A percentile compares a stretch with the other conserved stretches of the same genome.
Conservation (phyloP, 1,139 yeast genomes). For the Hyphopichia burtonii region DNA sequence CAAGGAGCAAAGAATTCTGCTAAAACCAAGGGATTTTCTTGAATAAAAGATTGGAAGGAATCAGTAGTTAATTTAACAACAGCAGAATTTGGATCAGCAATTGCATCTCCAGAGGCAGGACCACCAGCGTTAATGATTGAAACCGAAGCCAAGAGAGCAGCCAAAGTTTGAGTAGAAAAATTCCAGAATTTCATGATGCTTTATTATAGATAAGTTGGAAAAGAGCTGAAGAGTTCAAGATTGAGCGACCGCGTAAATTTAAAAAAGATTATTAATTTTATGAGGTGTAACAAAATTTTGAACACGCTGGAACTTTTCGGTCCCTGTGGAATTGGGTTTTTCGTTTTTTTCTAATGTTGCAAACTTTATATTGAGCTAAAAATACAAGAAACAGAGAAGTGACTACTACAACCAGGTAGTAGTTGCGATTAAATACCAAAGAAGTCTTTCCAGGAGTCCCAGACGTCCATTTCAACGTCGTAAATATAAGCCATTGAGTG, state of each 20-base stretch:
- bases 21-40: slow-evolving; percentile 73
- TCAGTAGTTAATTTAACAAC: slow-evolving; percentile 74
- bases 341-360: background rate
- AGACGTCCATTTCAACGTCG: slow-evolving; percentile 48
- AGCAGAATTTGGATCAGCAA: slow-evolving; percentile 80
- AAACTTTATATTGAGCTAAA: too few relatives aligned
- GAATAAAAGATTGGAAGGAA: slow-evolving; percentile 61
- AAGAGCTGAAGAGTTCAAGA: background rate
- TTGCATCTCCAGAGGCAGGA: slow-evolving; percentile 56
- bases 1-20: slow-evolving; percentile 99
- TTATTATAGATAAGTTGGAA: background rate
- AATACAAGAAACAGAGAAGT: too few relatives aligned
- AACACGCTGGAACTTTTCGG: slow-evolving; percentile 1
- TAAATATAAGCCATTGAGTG: slow-evolving; percentile 74
- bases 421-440: slow-evolving; percentile 27
- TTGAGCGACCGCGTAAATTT: background rate
- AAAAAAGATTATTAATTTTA: background rate
- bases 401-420: background rate
- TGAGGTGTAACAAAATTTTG: background rate
- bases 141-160: slow-evolving; percentile 39
- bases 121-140: slow-evolving; percentile 36
- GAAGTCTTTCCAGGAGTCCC: slow-evolving; percentile 45
- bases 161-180: slow-evolving; percentile 37
- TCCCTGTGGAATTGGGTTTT: background rate
- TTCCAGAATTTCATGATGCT: slow-evolving; percentile 40